Conservation (phyloP, 73 alveolate species). For the Urostyla sp. region DNA sequence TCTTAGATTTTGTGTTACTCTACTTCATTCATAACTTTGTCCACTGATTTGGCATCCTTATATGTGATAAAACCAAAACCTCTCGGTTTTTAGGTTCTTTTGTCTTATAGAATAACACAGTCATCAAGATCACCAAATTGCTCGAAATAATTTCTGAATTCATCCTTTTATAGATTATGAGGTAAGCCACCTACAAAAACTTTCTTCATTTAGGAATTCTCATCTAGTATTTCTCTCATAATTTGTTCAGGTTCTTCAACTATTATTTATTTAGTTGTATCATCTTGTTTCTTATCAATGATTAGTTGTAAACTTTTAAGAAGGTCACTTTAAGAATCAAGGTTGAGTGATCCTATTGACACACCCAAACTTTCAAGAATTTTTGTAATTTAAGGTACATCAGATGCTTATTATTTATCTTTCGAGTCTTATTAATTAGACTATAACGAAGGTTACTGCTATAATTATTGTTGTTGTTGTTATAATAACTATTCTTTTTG, state of each 20-base stretch:
- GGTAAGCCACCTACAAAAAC: conserved; percentile 88
- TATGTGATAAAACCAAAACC: conserved; percentile 87
- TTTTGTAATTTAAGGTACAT: not conserved
- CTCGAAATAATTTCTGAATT: conserved; percentile 58
- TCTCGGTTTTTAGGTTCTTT: conserved; percentile 84
- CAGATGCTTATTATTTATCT: no score
- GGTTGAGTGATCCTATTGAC: not conserved
- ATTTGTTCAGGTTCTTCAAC: not conserved
- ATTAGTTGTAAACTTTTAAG: not conserved
- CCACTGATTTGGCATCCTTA: conserved; percentile 51
- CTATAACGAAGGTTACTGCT: no score
- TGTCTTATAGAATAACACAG: conserved; percentile 75
- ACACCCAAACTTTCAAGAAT: not conserved
- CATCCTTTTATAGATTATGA: conserved; percentile 68
- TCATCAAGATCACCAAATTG: conserved; percentile 81
- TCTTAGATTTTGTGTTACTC: conserved; percentile 64
- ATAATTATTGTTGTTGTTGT: no score
- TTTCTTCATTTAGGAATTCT: conserved; percentile 55
- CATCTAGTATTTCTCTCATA: not conserved
- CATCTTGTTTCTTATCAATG: not conserved
- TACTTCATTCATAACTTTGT: conserved; percentile 59
- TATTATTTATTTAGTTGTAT: not conserved
- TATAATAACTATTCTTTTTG: not conserved
- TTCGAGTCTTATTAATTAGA: no score
- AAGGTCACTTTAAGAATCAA: not conserved